Conservation (phyloP, 2,329 filamentous ascomycete species). For the Amylocarpus encephaloides region DNA sequence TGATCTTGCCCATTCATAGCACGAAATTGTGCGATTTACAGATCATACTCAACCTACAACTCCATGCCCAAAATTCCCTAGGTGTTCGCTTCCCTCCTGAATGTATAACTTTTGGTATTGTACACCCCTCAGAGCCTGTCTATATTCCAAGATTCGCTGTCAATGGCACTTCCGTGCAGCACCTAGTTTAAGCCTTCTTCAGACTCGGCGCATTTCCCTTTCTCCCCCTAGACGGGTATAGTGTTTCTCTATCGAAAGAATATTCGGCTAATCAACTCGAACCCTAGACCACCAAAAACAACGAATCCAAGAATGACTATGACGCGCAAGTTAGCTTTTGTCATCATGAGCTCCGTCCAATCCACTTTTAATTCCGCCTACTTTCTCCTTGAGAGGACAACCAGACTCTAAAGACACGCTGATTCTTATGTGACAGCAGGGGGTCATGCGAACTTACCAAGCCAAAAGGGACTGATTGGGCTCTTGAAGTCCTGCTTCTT, state of each 20-base stretch:
- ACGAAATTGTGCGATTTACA: no score
- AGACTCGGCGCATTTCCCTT: no score
- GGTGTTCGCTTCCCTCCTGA: not conserved
- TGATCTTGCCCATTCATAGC: no score
- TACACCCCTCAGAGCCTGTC: not conserved
- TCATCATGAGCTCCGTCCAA: not conserved
- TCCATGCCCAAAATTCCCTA: not conserved
- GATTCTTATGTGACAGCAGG: no score
- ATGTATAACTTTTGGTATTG: not conserved
- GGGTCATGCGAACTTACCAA: conserved; percentile 42
- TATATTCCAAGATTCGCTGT: not conserved
- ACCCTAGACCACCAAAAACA: conserved; percentile 32
- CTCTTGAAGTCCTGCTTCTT: conserved; percentile 45
- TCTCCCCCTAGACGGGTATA: no score
- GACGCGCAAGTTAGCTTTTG: not conserved
- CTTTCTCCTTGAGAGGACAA: not conserved
- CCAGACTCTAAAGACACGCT: not conserved
- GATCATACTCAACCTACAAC: no score
- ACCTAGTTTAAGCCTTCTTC: no score
- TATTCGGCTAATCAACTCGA: conserved; percentile 33
- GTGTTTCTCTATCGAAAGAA: conserved; percentile 24
- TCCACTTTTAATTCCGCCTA: not conserved
- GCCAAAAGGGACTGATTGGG: conserved; percentile 58
- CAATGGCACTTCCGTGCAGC: not conserved
- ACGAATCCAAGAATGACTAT: conserved; percentile 30